Percentiles rank a stretch among this genome's conserved stretches.
Conservation (phyloP, 2,329 filamentous ascomycete genomes). For the Coleophoma cylindrospora region DNA sequence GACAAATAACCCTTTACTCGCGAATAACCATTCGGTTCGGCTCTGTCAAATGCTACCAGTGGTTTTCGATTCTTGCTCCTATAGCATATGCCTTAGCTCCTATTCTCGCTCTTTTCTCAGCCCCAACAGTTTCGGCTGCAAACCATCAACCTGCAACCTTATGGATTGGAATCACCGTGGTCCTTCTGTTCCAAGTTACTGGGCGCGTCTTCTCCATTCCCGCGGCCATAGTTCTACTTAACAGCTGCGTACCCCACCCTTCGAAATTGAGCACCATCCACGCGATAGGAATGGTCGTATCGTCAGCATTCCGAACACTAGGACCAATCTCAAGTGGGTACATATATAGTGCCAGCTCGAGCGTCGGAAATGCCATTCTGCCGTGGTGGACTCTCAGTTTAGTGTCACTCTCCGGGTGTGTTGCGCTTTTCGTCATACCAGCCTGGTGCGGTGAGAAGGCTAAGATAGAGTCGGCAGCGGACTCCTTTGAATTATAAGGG, state of each 20-base stretch:
- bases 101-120: slow-evolving; percentile 51
- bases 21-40: slow-evolving; percentile 31
- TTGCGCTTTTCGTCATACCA: no score
- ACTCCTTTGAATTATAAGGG: no score
- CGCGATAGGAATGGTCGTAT: slow-evolving; percentile 49
- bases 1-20: not conserved
- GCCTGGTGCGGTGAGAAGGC: no score
- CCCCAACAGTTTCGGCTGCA: slow-evolving; percentile 17
- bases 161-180: slow-evolving; percentile 46
- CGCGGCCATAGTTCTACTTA: slow-evolving; percentile 50
- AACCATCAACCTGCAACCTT: slow-evolving; percentile 28
- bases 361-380: no score
- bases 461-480: no score
- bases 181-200: slow-evolving; percentile 49
- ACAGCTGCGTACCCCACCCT: slow-evolving; percentile 51
- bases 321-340: slow-evolving; percentile 43
- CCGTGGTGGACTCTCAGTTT: no score
- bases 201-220: slow-evolving; percentile 54
- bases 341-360: no score
- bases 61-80: slow-evolving; percentile 60
- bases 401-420: no score
- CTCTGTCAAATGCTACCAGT: slow-evolving; percentile 58
- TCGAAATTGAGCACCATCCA: slow-evolving; percentile 50
- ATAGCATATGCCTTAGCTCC: slow-evolving; percentile 62
- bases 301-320: slow-evolving; percentile 46